These are phyloP conservation scores for Elsinoe necatrix DNA, from an alignment of 2,329 filamentous ascomycete species.

Conservation along the genomic window DNA sequence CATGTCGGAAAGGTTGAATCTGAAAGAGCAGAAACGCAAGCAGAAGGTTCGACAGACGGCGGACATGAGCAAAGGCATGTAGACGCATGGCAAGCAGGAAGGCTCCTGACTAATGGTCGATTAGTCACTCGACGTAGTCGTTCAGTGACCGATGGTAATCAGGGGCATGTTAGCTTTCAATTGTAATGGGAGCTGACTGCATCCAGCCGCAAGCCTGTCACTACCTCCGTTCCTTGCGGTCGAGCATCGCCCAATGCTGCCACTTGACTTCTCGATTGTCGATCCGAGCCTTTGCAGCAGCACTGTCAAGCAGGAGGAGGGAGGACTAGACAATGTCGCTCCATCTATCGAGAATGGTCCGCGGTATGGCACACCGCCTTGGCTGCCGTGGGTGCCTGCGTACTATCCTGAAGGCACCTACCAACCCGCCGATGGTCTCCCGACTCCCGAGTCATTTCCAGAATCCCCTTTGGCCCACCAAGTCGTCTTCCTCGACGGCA, in stretches of 20 bases:
- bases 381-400: not conserved
- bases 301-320: not conserved
- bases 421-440: not conserved
- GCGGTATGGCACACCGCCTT: not conserved
- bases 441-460: not conserved
- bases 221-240: not conserved
- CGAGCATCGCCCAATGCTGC: not conserved
- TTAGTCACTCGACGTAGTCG: not conserved
- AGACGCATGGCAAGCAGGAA: no score
- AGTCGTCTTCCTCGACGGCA: slow-evolving; percentile 14
- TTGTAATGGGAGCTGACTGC: not conserved
- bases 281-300: not conserved
- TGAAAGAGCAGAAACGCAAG: slow-evolving; percentile 50
- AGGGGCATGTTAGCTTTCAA: not conserved
- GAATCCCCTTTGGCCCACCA: not conserved
- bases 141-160: not conserved
- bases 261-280: not conserved
- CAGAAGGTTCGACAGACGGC: slow-evolving; percentile 38
- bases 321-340: not conserved
- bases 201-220: not conserved
- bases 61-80: not conserved
- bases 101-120: not conserved
- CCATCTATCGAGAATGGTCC: not conserved
- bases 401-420: not conserved
- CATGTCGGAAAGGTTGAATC: slow-evolving; percentile 66